These are phyloP conservation scores for Chytridium lagenaria DNA, from an alignment of 371 early-diverging fungal species.

Conservation along the genomic window DNA sequence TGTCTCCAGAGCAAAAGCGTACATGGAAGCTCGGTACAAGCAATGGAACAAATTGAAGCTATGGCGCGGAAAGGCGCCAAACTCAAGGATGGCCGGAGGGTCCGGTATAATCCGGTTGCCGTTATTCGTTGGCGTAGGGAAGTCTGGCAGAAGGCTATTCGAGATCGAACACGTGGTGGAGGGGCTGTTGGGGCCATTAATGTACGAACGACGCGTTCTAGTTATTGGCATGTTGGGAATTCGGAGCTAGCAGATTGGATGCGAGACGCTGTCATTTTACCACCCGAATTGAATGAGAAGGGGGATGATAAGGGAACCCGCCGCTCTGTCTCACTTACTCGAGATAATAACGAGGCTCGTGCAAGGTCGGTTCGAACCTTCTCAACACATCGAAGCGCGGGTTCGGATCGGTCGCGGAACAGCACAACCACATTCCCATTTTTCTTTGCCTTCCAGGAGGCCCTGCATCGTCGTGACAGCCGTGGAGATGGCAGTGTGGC, in stretches of 20 bases:
- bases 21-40: slow-evolving; percentile 7
- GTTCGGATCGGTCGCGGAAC: neutral
- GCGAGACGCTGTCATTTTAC: neutral
- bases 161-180: neutral
- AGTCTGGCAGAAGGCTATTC: slow-evolving; percentile 5
- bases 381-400: neutral
- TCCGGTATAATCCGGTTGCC: slow-evolving; percentile 13
- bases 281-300: neutral
- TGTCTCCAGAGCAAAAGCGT: neutral
- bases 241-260: neutral
- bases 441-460: neutral
- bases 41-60: neutral
- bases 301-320: neutral
- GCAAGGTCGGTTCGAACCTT: neutral
- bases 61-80: neutral
- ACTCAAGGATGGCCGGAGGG: neutral
- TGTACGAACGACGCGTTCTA: neutral
- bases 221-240: neutral
- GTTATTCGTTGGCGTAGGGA: slow-evolving; percentile 6
- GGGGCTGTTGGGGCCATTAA: neutral
- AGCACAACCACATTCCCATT: neutral
- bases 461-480: neutral
- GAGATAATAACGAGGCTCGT: neutral
- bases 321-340: neutral
- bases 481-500: neutral